Evolutionary conservation across 139 green algal genomes (phyloP), one percentile per base, ranked within the genome.

Genomic region (Chlamydomonas schloesseri): DNA sequence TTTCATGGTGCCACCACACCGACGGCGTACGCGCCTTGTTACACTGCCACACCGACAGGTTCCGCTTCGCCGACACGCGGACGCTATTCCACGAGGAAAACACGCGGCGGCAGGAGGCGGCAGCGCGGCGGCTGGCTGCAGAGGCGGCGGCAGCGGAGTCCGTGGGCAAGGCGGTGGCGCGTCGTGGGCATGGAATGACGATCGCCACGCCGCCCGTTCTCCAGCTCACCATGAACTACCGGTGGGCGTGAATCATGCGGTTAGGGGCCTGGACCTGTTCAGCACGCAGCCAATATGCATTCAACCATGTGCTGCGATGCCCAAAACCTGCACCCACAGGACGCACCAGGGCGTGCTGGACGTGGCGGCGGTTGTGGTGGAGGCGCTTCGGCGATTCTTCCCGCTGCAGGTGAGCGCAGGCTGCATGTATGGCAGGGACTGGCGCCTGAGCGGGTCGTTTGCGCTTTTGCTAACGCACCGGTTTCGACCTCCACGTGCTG

Each of bases 331-430:
- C n/a, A n/a, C n/a, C n/a, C n/a, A n/a, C 75, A 82, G 75, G 20
- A 83, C 77, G 31, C 78, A 74, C 31, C 77, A 86, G n/a, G 94
- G 94, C 64, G 93, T 97, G 74, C 78, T 97, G 74, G 84, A 95
- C 42, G 90, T 95, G n/a, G 94, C 94, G 2, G 87, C 89, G 58
- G 87, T 88, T 42, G 72, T 96, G 42, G 92, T 97, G 72, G 87
- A 93, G 20, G 70, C 96, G 47, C 74, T 97, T 24, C 84, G 81
- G 53, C 85, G 73, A 75, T 97, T 92, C 88, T 97, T 95, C 73
- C 90, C 94, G 5, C 81, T 87, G 46, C 55, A 82, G 71, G 58
- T 88, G 82, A 5, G 42, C n/a, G n/a, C n/a, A n/a, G n/a, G n/a
- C n/a, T n/a, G n/a, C n/a, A n/a, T n/a, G n/a, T n/a, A n/a, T n/a